A percentile compares a stretch with the other conserved stretches of the same genome.
These are phyloP conservation scores for Fusarium brachygibbosum DNA, from an alignment of 2,329 filamentous ascomycete species.

Conservation along the genomic window DNA sequence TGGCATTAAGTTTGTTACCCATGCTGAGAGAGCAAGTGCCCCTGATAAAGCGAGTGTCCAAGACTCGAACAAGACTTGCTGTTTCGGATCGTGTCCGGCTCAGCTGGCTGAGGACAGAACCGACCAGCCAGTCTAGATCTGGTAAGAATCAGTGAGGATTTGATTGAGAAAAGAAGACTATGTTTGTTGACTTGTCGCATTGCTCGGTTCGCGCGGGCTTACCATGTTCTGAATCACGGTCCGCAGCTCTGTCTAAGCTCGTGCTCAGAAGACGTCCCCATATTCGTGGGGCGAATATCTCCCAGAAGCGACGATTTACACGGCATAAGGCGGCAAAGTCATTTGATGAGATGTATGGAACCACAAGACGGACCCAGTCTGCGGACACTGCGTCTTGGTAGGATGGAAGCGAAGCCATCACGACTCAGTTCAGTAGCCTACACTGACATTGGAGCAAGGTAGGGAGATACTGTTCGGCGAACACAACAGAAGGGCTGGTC, in stretches of 20 bases:
- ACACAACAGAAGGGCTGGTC: background rate
- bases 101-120: slow-evolving; percentile 61
- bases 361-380: slow-evolving; percentile 65
- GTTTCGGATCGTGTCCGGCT: slow-evolving; percentile 54
- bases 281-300: slow-evolving; percentile 64
- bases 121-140: slow-evolving; percentile 65
- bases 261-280: slow-evolving; percentile 64
- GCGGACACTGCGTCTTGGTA: slow-evolving; percentile 64
- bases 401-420: slow-evolving; percentile 61
- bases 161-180: background rate
- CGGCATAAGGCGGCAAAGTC: slow-evolving; percentile 63
- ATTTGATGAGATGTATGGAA: slow-evolving; percentile 57
- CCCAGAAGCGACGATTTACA: slow-evolving; percentile 63
- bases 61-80: slow-evolving; percentile 59
- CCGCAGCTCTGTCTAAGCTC: slow-evolving; percentile 54
- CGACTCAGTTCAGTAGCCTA: slow-evolving; percentile 1
- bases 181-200: background rate
- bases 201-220: slow-evolving; percentile 41
- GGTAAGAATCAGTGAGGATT: slow-evolving; percentile 11
- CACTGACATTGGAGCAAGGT: background rate
- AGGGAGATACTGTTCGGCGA: background rate
- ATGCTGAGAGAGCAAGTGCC: slow-evolving; percentile 58
- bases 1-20: slow-evolving; percentile 53
- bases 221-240: slow-evolving; percentile 62
- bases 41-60: slow-evolving; percentile 63